Base-by-base conservation (phyloP, 108 stramenopile genomes). In the Cyclostephanos tholiformis region DNA sequence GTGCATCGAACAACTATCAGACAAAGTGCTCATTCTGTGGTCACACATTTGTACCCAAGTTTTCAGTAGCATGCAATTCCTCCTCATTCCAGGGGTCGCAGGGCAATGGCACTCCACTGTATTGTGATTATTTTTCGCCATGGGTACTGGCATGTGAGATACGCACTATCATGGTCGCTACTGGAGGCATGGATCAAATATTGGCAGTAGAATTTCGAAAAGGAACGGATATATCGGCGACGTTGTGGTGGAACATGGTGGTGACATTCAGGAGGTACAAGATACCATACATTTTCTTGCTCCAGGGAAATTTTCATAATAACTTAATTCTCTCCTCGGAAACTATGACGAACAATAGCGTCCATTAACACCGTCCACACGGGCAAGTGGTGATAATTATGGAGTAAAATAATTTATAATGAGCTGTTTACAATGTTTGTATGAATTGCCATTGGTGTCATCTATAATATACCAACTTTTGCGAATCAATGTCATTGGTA, bases 201-300 rank as follows among this genome's bases (percentile, higher is more conserved):
- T 59, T 94, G 43, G 83, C 92, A 67, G 89, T 87, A 11, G 75
- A 79, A 19, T 92, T 88, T 75, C 82, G 91, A 14, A 74, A 79
- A 6, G 88, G 87, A 38, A 76, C 51, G 19, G 91, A 83, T 48
- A 82, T 92, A 29, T 81, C 84, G 59, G 86, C 89, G 12, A 94
- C 92, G 4, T 44, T 96, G 52, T 96, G 87, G 88, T 96, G 92
- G 92, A 96, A 96, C 61, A 69, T 94, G 69, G 85, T 96, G 41
- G 90, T 90, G 25, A 77, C 82, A 50, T 90, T 90, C 64, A 83
- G 68, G 36, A 76, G 88, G 16, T 86, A 88, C 76, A 73, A 85
- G 44, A 70, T 96, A 14, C 95, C 95, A 8, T 86, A 81, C 55
- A 84, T 91, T 16, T 93, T 91, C 75, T 71, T 96, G 61, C 80